A percentile compares a stretch with the other conserved stretches of the same genome.
Evolutionary conservation across 1,139 yeast genomes (phyloP).

Genomic region (Kodamaea plutei): DNA sequence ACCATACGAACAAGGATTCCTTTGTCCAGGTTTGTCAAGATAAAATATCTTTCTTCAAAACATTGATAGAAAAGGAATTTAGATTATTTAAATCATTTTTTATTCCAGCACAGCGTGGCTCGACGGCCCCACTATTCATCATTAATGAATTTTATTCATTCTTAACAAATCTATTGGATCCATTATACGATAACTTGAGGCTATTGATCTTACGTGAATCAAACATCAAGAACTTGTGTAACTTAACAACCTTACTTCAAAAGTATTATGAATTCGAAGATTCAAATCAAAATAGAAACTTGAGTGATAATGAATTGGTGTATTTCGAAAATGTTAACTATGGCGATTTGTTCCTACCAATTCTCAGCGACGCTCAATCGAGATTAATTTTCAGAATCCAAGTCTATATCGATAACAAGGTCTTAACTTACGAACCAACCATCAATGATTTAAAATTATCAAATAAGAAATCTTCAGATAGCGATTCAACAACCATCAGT

Average conservation of each 20-base stretch:
- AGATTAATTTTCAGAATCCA: slow-evolving; percentile 78
- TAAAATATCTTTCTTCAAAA: slow-evolving; percentile 53
- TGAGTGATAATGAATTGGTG: slow-evolving; percentile 7
- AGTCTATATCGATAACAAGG: slow-evolving; percentile 62
- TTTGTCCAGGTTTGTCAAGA: slow-evolving; percentile 54
- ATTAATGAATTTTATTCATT: slow-evolving; percentile 45
- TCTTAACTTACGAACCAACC: slow-evolving; percentile 62
- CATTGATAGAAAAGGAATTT: slow-evolving; percentile 59
- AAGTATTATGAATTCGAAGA: slow-evolving; percentile 64
- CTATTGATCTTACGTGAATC: slow-evolving; percentile 64
- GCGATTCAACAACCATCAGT: slow-evolving; percentile 22
- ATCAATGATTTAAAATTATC: slow-evolving; percentile 58
- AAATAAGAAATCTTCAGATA: slow-evolving; percentile 26
- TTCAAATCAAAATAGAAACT: slow-evolving; percentile 18
- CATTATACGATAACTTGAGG: slow-evolving; percentile 68
- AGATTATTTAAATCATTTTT: slow-evolving; percentile 56
- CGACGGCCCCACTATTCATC: slow-evolving; percentile 16
- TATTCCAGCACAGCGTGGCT: slow-evolving; percentile 11
- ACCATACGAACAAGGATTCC: slow-evolving; percentile 1
- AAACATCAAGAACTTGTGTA: slow-evolving; percentile 66
- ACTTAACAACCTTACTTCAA: slow-evolving; percentile 66
- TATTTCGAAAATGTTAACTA: slow-evolving; percentile 32
- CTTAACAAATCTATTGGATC: slow-evolving; percentile 64
- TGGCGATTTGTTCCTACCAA: slow-evolving; percentile 64
- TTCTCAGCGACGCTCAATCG: slow-evolving; percentile 73